Evolutionary conservation across 495 filamentous ascomycete genomes (phyloP).

Genomic region (Penicillium psychrofluorescens): DNA sequence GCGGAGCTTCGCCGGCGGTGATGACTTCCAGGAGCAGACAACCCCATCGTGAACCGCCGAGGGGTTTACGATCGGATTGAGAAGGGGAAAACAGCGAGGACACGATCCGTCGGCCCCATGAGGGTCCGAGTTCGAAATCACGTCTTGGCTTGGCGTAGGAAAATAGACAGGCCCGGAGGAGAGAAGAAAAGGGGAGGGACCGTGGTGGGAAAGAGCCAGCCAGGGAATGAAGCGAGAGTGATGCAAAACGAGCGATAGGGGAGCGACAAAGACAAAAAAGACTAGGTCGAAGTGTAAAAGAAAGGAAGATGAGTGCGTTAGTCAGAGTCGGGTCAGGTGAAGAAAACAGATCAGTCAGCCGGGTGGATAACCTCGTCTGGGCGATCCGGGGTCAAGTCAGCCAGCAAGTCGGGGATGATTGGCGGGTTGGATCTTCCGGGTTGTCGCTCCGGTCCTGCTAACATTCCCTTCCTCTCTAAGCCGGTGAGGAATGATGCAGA

Average conservation of each 20-base stretch:
- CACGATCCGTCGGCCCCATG: slow-evolving; percentile 13
- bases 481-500: too few species aligned
- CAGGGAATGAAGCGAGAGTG: not conserved
- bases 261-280: not conserved
- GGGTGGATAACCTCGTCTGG: slow-evolving; percentile 4
- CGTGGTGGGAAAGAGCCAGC: too few species aligned
- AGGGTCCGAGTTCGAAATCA: slow-evolving; percentile 19
- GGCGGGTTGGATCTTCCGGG: slow-evolving; percentile 14
- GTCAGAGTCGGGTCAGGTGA: not conserved
- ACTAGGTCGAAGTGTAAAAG: not conserved
- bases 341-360: not conserved
- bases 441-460: not conserved
- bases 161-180: slow-evolving; percentile 9
- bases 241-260: not conserved
- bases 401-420: slow-evolving; percentile 1
- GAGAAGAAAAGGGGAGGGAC: not conserved
- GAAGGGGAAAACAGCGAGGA: slow-evolving; percentile 5
- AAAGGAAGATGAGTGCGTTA: not conserved
- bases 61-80: slow-evolving; percentile 5
- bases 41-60: slow-evolving; percentile 19
- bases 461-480: too few species aligned
- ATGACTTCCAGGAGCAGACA: slow-evolving; percentile 33
- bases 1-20: slow-evolving; percentile 56
- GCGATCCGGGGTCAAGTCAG: slow-evolving; percentile 20
- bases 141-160: slow-evolving; percentile 1